These are phyloP conservation scores for Vitellaria paradoxa DNA, from an alignment of 179 eudicot genomes.

Conservation along the genomic window DNA sequence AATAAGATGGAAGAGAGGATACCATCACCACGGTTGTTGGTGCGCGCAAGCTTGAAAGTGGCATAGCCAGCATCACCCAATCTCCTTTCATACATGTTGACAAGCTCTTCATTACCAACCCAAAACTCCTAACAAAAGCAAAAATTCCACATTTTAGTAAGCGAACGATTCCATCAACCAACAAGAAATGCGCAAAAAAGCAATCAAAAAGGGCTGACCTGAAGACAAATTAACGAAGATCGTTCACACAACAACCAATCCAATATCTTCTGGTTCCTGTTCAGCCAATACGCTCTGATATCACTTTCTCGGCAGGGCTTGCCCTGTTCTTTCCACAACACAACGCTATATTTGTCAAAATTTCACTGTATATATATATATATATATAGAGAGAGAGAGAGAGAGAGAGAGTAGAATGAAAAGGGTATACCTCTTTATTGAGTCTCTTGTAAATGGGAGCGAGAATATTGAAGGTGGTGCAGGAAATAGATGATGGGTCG, in stretches of 20 bases:
- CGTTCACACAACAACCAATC: conserved; percentile 89
- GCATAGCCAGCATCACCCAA: conserved; percentile 90
- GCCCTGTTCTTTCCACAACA: conserved; percentile 49
- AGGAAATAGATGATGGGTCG: conserved; percentile 67
- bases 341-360: too few relatives aligned
- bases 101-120: conserved; percentile 98
- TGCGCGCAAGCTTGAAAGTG: conserved; percentile 83
- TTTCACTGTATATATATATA: not conserved
- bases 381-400: too few relatives aligned
- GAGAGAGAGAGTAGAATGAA: too few relatives aligned
- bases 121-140: conserved; percentile 72
- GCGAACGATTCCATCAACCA: too few relatives aligned
- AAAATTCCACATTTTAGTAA: not conserved
- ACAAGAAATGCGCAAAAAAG: not conserved
- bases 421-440: conserved; percentile 47
- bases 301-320: conserved; percentile 77
- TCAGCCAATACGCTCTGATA: conserved; percentile 68
- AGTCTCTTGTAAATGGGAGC: conserved; percentile 97
- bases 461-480: conserved; percentile 97
- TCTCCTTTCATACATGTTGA: conserved; percentile 81
- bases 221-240: conserved; percentile 97
- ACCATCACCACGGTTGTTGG: conserved; percentile 99
- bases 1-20: conserved; percentile 21
- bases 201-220: conserved; percentile 42
- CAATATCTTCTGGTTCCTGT: conserved; percentile 83